phyloP scores from a whole-genome alignment of 345 rosid genomes.

The Eucalyptus virginea region DNA sequence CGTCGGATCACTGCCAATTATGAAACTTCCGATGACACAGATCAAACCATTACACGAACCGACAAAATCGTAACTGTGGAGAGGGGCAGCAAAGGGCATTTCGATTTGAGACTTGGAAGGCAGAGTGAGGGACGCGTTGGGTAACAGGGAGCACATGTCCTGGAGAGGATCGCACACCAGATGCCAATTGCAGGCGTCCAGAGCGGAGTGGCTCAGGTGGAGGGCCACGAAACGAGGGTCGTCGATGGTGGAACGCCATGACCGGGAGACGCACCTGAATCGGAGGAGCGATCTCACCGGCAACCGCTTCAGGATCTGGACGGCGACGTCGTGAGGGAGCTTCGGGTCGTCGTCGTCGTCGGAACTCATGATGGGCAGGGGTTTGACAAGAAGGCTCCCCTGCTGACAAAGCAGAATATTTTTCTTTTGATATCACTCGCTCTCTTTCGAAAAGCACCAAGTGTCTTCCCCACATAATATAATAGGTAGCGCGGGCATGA shows the following conservation, averaged over 20 bases:
- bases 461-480: background rate
- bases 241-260: background rate
- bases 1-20: background rate
- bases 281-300: background rate
- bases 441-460: no score
- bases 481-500: no score
- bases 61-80: background rate
- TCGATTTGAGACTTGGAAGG: background rate
- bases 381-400: background rate
- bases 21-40: background rate
- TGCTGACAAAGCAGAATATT: background rate
- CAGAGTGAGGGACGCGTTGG: background rate
- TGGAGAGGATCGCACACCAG: background rate
- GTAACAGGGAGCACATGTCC: background rate
- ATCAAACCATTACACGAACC: background rate
- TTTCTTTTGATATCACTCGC: background rate
- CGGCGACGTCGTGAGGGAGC: background rate
- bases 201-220: background rate
- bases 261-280: background rate
- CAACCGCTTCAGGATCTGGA: background rate
- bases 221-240: background rate
- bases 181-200: background rate
- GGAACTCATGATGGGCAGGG: background rate
- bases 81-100: background rate
- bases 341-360: rapidly evolving